Evolutionary conservation across 75 land plant genomes (phyloP).

Genomic region (Pinus albicaulis): DNA sequence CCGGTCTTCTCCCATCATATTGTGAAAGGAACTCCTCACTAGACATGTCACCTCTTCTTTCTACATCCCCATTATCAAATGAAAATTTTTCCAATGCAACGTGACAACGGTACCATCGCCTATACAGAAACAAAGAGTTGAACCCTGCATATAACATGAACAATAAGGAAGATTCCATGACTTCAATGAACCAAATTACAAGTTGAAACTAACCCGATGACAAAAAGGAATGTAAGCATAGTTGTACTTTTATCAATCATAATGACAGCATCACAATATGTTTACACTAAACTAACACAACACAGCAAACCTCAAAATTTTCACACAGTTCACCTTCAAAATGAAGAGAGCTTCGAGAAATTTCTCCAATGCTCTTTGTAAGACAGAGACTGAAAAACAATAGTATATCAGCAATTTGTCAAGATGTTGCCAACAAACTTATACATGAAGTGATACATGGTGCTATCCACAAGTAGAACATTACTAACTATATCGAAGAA

Average conservation of each 20-base stretch:
- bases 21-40: conserved; percentile 48
- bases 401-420: background rate
- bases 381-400: background rate
- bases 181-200: background rate
- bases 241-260: background rate
- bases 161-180: background rate
- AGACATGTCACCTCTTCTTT: conserved; percentile 52
- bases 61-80: conserved; percentile 57
- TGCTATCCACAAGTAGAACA: background rate
- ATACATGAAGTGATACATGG: background rate
- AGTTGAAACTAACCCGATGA: background rate
- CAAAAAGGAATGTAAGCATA: background rate
- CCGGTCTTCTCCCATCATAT: conserved; percentile 85
- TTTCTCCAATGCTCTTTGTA: background rate
- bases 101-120: conserved; percentile 81
- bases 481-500: background rate
- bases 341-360: conserved; percentile 1
- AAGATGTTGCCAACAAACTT: background rate
- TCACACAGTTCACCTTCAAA: background rate
- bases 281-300: background rate
- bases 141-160: background rate
- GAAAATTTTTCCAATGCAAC: conserved; percentile 53
- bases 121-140: conserved; percentile 75
- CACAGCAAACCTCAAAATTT: background rate
- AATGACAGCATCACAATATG: background rate